A percentile compares a stretch with the other conserved stretches of the same genome.
phyloP scores from a whole-genome alignment of 2,329 filamentous ascomycete genomes.

The Dactylonectria estremocensis region DNA sequence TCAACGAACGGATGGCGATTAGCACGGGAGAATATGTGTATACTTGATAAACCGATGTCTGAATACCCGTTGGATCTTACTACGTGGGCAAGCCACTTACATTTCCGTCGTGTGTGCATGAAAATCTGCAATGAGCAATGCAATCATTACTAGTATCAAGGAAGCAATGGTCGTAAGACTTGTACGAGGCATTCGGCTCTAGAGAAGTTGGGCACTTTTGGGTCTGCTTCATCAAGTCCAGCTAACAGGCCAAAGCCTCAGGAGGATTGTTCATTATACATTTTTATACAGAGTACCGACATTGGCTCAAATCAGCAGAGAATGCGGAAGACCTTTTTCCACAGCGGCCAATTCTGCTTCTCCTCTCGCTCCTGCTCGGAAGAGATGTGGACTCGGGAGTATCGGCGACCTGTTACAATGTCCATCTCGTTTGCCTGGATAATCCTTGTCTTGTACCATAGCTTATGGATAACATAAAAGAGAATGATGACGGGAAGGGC shows the following conservation, averaged over 20 bases:
- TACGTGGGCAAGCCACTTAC: too few species aligned
- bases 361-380: slow-evolving; percentile 84
- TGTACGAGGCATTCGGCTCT: too few species aligned
- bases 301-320: slow-evolving; percentile 48
- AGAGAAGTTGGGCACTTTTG: too few species aligned
- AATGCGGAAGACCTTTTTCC: slow-evolving; percentile 81
- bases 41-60: too few species aligned
- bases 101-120: too few species aligned
- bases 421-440: slow-evolving; percentile 84
- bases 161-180: too few species aligned
- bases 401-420: slow-evolving; percentile 84
- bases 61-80: too few species aligned
- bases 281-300: neutral
- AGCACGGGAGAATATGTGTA: too few species aligned
- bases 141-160: too few species aligned
- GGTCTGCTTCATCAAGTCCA: too few species aligned
- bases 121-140: too few species aligned
- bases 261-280: neutral
- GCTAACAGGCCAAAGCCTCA: too few species aligned
- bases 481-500: slow-evolving; percentile 76
- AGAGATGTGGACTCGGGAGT: slow-evolving; percentile 81
- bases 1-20: neutral
- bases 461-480: slow-evolving; percentile 82
- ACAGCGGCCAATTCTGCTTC: slow-evolving; percentile 77
- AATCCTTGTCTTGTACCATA: slow-evolving; percentile 78